Percentiles rank a stretch among this genome's conserved stretches.
These are phyloP conservation scores for Tieghemostelium lacteum DNA, from an alignment of 78 protist genomes.

Conservation along the genomic window DNA sequence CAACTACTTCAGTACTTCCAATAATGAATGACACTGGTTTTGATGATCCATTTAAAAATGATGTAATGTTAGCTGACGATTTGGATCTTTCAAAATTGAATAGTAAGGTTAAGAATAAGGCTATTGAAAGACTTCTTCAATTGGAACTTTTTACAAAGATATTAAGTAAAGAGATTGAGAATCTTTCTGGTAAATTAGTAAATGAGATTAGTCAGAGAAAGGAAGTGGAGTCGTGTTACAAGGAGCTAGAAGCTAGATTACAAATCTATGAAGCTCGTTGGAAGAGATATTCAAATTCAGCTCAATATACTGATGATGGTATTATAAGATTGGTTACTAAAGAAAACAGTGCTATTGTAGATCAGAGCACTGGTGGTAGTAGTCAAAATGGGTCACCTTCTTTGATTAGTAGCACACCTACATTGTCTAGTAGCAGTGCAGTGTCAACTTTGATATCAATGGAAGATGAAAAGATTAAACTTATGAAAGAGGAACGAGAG, in stretches of 20 bases:
- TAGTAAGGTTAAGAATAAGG: neutral
- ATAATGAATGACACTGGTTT: neutral
- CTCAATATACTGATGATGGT: neutral
- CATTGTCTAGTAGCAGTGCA: conserved; percentile 4
- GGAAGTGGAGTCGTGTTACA: conserved; percentile 30
- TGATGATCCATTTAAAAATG: too few species aligned
- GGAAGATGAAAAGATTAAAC: conserved; percentile 3
- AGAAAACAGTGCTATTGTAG: neutral
- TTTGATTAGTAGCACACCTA: too few species aligned
- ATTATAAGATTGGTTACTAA: neutral
- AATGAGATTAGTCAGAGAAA: conserved; percentile 28
- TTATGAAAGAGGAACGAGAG: neutral
- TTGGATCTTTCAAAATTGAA: neutral
- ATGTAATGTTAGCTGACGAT: neutral
- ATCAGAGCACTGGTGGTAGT: neutral
- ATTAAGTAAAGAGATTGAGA: conserved; percentile 17
- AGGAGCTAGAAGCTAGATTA: conserved; percentile 61
- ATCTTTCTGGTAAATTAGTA: neutral
- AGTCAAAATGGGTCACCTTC: neutral
- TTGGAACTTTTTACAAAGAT: conserved; percentile 22
- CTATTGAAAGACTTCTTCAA: conserved; percentile 12
- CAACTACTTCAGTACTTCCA: neutral
- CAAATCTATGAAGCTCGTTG: conserved; percentile 35
- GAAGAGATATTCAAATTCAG: conserved; percentile 4
- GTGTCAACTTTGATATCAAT: neutral